Conservation (phyloP, 495 filamentous ascomycete genomes). For the Aspergillus cristatus region DNA sequence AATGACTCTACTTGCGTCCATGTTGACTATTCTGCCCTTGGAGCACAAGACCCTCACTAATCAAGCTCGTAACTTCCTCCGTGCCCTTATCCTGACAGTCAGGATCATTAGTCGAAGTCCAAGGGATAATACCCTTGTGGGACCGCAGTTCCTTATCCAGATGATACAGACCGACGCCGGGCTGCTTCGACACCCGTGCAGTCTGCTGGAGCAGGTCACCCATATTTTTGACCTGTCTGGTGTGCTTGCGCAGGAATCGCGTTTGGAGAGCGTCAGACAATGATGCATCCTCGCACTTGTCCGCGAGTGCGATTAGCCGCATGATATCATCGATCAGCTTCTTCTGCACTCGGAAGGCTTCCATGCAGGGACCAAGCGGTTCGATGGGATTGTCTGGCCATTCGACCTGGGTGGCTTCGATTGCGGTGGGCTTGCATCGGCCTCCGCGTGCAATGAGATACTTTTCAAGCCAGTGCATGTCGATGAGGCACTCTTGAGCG, state of each 20-base stretch:
- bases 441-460: slow-evolving; percentile 10
- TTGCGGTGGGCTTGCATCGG: slow-evolving; percentile 7
- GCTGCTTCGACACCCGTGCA: slow-evolving; percentile 7
- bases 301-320: slow-evolving; percentile 4
- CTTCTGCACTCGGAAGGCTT: slow-evolving; percentile 3
- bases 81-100: slow-evolving; percentile 1
- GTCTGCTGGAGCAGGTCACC: slow-evolving; percentile 8
- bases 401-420: slow-evolving; percentile 4
- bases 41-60: slow-evolving; percentile 2
- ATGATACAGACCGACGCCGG: slow-evolving; percentile 6
- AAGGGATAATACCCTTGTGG: slow-evolving; percentile 3
- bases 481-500: slow-evolving; percentile 7
- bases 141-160: slow-evolving; percentile 7
- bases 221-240: slow-evolving; percentile 7
- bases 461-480: slow-evolving; percentile 10
- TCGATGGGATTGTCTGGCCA: slow-evolving; percentile 9
- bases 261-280: slow-evolving; percentile 1
- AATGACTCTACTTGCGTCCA: no score
- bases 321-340: slow-evolving; percentile 8
- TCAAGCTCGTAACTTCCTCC: not conserved
- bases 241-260: slow-evolving; percentile 9
- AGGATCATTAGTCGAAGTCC: slow-evolving; percentile 6
- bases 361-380: slow-evolving; percentile 2
- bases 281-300: not conserved
- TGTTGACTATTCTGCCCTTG: no score